These are phyloP conservation scores for Rosa lucieae DNA, from an alignment of 306 rosid species.

Conservation along the genomic window DNA sequence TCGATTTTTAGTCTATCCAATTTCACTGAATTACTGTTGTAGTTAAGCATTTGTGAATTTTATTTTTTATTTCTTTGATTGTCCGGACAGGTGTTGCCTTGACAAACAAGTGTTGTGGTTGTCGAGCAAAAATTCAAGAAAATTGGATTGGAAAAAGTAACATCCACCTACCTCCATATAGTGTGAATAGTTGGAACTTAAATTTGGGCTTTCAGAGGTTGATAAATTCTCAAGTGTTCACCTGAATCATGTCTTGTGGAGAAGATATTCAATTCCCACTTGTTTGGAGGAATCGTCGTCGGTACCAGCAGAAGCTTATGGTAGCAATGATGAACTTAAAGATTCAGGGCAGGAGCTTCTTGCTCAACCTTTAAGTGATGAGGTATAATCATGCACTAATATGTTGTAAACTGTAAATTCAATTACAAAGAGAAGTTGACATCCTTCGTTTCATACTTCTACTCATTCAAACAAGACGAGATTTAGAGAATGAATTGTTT, in stretches of 20 bases:
- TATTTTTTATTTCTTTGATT: background rate
- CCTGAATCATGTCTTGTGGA: constrained; percentile 12
- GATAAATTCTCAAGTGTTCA: constrained; percentile 22
- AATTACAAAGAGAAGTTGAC: background rate
- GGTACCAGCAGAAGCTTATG: constrained; percentile 22
- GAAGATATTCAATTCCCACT: constrained; percentile 25
- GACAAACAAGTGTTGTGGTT: constrained; percentile 26
- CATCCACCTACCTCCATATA: constrained; percentile 19
- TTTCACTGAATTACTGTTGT: background rate
- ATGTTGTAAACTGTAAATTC: background rate
- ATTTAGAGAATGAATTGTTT: too few species aligned
- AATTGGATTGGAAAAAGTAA: constrained; percentile 25
- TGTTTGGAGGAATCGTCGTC: constrained; percentile 39
- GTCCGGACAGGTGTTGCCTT: constrained; percentile 37
- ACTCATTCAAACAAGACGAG: too few species aligned
- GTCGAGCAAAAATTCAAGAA: constrained; percentile 15
- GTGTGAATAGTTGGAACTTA: constrained; percentile 13
- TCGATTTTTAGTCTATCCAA: background rate
- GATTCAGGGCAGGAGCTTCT: constrained; percentile 33
- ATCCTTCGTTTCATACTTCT: background rate
- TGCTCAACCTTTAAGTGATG: constrained; percentile 40
- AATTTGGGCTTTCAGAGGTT: constrained; percentile 29
- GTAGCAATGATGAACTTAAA: constrained; percentile 16
- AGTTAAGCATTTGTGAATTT: background rate
- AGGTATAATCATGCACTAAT: constrained; percentile 27